Evolutionary conservation across 306 rosid genomes (phyloP), one percentile per base, ranked within the genome.

Genomic region (Dryas octopetala): DNA sequence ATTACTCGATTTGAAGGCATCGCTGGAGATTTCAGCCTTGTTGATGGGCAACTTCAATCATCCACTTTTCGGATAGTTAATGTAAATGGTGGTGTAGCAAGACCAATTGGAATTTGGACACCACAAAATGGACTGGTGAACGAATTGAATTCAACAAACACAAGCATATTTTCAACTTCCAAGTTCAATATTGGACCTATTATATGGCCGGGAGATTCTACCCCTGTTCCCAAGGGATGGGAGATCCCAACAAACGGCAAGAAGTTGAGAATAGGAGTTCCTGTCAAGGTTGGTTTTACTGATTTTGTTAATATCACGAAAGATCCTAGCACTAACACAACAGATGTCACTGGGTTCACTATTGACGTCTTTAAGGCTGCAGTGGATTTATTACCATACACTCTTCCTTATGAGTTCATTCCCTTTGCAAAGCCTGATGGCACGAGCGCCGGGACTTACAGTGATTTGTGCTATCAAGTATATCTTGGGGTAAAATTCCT

Each of bases 301-400:
- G 87, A 82, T 70, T 88, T 88, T 78, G 83, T 84, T 47, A 53
- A 76, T 8, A 9, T 82, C 44, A 79, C 50, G 2, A 15, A 7
- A 16, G 83, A 87, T 32, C n/a, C 57, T 45, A 51, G 16, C 45
- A 71, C 82, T 3, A 84, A 81, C 40, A 70, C 6, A 8, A 54
- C 79, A 7, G 8, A 23, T 45, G 80, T 78, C 68, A 59, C 75
- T 1, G 92, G 93, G 0, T 89, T 71, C 32, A 72, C 85, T 72
- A 91, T 91, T 11, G 97, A 81, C 7, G 66, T 89, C 49, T 89
- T 91, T 61, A 73, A 84, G 11, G 87, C 87, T 2, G 92, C 43
- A 7, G 17, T 89, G 5, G 79, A 71, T 9, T 26, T 74, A 13
- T 41, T 85, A 49, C 83, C 85, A 0, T 85, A 81, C 9, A 57